phyloP scores from a whole-genome alignment of 441 rosid species.

The Bruguiera hainesii region DNA sequence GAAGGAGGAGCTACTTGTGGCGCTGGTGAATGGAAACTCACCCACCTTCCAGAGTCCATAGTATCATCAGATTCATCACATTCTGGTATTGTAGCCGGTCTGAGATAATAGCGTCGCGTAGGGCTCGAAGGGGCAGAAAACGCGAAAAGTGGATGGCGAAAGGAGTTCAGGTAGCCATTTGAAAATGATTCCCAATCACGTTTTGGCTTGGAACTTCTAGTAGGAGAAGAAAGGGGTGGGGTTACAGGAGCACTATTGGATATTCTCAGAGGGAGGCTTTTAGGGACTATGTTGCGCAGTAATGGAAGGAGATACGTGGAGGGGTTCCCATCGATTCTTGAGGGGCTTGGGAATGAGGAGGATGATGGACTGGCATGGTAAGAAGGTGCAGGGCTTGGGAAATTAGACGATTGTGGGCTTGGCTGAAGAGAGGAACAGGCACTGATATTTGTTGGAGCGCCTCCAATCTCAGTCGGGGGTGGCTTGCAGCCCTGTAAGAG shows the following conservation, averaged over 20 bases:
- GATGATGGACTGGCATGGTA: conserved; percentile 85
- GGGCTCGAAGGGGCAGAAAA: conserved; percentile 98
- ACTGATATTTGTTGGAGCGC: conserved; percentile 51
- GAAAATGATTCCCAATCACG: conserved; percentile 61
- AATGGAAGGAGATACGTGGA: conserved; percentile 58
- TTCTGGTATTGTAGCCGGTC: conserved; percentile 86
- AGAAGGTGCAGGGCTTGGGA: conserved; percentile 82
- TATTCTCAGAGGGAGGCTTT: conserved; percentile 79
- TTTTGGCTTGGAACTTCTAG: conserved; percentile 62
- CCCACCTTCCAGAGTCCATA: conserved; percentile 88
- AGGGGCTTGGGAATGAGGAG: conserved; percentile 80
- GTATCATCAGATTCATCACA: conserved; percentile 91
- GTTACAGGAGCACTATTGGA: conserved; percentile 95
- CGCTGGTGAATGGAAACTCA: conserved; percentile 60
- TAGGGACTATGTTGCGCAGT: conserved; percentile 61
- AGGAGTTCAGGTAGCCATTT: conserved; percentile 49
- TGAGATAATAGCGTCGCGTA: conserved; percentile 52
- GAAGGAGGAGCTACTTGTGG: conserved; percentile 40
- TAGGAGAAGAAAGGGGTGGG: conserved; percentile 91
- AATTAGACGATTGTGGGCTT: conserved; percentile 85
- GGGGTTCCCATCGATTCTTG: conserved; percentile 56
- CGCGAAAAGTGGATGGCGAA: conserved; percentile 56
- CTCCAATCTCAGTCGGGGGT: conserved; percentile 41
- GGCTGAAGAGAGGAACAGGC: conserved; percentile 76
- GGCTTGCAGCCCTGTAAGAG: conserved; percentile 68